Base-by-base conservation (phyloP, 495 filamentous ascomycete species). In the Aspergillus diversus region DNA sequence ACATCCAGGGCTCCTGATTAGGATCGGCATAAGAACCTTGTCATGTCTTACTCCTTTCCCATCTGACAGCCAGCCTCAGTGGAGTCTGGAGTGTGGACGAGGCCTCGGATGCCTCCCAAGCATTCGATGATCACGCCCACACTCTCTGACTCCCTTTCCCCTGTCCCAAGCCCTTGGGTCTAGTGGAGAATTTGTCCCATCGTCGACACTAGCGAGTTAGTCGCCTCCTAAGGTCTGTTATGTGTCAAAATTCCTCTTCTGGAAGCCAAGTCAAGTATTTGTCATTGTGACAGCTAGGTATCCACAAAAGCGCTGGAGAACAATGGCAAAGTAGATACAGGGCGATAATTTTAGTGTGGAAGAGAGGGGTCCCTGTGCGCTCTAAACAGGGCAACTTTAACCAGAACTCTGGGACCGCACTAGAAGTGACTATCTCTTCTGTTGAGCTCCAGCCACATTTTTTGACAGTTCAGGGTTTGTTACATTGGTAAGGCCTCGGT, bases 1-100 rank as follows among this genome's bases (percentile, higher is more conserved):
- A 53, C 33, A 16, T 33, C 33, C 39, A 43, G n/a, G 39, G 11
- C 8, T 43, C 39, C 8, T 12, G 8, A 11, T 43, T 43, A 11
- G 8, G 7, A 43, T 43, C 39, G 2, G n/a, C 39, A 43, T 43
- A 15, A 27, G 39, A 43, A 43, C 39, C 11, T 4, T 43, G 39
- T 43, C 39, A 4, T 43, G 5, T 43, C 39, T 43, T 43, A 43
- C 39, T 15, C 39, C 39, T 39, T 39, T 39, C 37, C 7, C 37
- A 39, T 1, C 49, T 59, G 56, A 59, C 56, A 59, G 56, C 42
- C 56, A 34, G 42, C 56, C 43, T 49, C 43, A 33, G 56, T 50
- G 56, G 56, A 43, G 42, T 8, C 42, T 57, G 5, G 33, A 5
- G 4, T 16, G n/a, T 9, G 21, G 21, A 27, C 21, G n/a, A 6